Evolutionary conservation across 1,284 basidiomycete genomes (phyloP), one percentile per base, ranked within the genome.

Genomic region (Lentinus polychrous): DNA sequence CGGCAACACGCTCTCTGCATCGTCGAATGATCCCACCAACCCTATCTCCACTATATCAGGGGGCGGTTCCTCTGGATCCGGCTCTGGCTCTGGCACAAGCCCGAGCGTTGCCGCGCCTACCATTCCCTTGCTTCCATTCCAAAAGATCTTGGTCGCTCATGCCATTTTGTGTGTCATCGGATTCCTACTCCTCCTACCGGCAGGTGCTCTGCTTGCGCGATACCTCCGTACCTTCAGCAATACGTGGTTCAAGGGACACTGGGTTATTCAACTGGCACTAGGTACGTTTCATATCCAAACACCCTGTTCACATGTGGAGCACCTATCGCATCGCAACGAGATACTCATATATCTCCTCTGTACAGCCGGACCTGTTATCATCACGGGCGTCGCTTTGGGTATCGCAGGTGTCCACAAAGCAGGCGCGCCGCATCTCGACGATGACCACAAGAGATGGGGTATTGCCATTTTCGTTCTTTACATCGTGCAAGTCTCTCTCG

Each of bases 381-480:
- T 81, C 11, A 55, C 66, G 38, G 82, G 79, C 12, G 55, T 80
- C 32, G 69, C 66, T 7, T 64, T 83, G 18, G 75, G 79, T 8
- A 65, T 79, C 33, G 62, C 60, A 37, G 69, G 76, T 10, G 74
- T 80, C 12, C 59, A 63, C 54, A 59, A 66, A 39, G 60, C 62
- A 3, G 64, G 63, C 10, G 67, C 63, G n/a, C 18, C 52, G 23
- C 74, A 77, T 49, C 59, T 79, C 15, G 57, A 71, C 52, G 72
- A 77, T 48, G 54, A 60, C 8, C 79, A 86, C 64, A 81, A 80
- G 78, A 69, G 70, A 65, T 71, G 74, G 56, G 85, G 86, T 27
- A 60, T 81, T 40, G 72, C 70, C 5, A 63, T 88, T 37, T 75
- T 86, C 51, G 68, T 73, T 38, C 65, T 88, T n/a, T 80, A 84